phyloP scores from a whole-genome alignment of 352 stramenopile species.

The Globisporangium mamillatum region DNA sequence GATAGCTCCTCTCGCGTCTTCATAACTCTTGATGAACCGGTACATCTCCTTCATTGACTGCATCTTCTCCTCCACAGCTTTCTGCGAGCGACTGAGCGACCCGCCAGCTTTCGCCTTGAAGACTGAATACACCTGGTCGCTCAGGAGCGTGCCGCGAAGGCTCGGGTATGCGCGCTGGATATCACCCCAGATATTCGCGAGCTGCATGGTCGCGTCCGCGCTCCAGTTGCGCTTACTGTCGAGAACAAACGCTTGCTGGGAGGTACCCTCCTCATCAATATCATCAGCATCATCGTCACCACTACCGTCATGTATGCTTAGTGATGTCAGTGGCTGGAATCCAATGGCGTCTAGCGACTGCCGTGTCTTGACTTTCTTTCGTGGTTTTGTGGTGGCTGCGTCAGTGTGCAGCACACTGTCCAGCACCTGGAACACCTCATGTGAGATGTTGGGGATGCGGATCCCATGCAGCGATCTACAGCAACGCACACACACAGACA shows the following conservation, averaged over 20 bases:
- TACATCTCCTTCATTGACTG: conserved; percentile 80
- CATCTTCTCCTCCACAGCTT: conserved; percentile 74
- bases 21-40: conserved; percentile 51
- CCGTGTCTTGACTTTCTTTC: neutral
- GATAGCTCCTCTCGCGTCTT: conserved; percentile 25
- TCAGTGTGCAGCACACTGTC: conserved; percentile 48
- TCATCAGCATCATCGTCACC: neutral
- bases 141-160: conserved; percentile 39
- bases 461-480: conserved; percentile 43
- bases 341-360: neutral
- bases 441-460: conserved; percentile 53
- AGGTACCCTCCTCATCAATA: neutral
- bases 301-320: neutral
- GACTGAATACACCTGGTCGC: conserved; percentile 50
- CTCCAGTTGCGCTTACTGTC: conserved; percentile 14
- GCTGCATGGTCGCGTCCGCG: conserved; percentile 48
- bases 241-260: neutral
- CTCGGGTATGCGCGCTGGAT: conserved; percentile 29
- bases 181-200: conserved; percentile 49
- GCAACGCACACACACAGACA: neutral
- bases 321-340: neutral
- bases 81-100: conserved; percentile 44
- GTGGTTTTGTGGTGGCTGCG: neutral
- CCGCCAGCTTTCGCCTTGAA: conserved; percentile 45
- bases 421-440: conserved; percentile 50